phyloP scores from a whole-genome alignment of 768 basidiomycete species.

The Mycena sanguinolenta region DNA sequence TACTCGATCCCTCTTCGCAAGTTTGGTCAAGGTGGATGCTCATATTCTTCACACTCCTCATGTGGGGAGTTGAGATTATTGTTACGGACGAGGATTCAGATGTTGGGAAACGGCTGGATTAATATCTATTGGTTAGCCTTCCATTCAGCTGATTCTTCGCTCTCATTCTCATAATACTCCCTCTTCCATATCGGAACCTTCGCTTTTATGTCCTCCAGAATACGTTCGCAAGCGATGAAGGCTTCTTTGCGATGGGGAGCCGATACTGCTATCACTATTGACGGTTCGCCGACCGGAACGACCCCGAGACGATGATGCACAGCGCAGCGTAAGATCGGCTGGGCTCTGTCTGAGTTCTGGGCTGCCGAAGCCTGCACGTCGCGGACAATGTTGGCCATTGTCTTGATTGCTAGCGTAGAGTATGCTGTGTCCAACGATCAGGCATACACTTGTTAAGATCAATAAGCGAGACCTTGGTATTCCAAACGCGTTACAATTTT shows the following conservation, averaged over 20 bases:
- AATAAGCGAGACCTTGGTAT: constrained; percentile 63
- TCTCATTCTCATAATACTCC: constrained; percentile 84
- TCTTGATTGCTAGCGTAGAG: constrained; percentile 83
- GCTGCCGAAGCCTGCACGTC: constrained; percentile 57
- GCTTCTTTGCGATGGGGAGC: constrained; percentile 88
- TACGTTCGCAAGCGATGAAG: constrained; percentile 82
- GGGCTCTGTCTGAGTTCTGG: constrained; percentile 52
- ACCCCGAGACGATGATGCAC: constrained; percentile 84
- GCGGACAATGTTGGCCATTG: constrained; percentile 72
- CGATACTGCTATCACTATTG: constrained; percentile 88
- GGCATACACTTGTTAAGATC: neutral
- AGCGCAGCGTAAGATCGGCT: constrained; percentile 66
- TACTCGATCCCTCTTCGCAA: constrained; percentile 90
- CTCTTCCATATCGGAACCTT: constrained; percentile 93
- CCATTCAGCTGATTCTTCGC: constrained; percentile 75
- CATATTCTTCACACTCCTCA: constrained; percentile 85
- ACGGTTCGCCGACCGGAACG: constrained; percentile 84
- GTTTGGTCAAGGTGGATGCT: constrained; percentile 96
- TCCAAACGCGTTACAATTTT: constrained; percentile 80
- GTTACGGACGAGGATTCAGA: constrained; percentile 84
- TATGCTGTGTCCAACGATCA: constrained; percentile 60
- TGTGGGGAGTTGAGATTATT: constrained; percentile 87
- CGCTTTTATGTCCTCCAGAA: constrained; percentile 88
- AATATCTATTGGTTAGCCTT: constrained; percentile 68
- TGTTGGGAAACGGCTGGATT: constrained; percentile 82